Percentiles rank a stretch among this genome's conserved stretches.
These are phyloP conservation scores for Rhododendron williamsianum DNA, from an alignment of 148 eudicot species.

Conservation along the genomic window DNA sequence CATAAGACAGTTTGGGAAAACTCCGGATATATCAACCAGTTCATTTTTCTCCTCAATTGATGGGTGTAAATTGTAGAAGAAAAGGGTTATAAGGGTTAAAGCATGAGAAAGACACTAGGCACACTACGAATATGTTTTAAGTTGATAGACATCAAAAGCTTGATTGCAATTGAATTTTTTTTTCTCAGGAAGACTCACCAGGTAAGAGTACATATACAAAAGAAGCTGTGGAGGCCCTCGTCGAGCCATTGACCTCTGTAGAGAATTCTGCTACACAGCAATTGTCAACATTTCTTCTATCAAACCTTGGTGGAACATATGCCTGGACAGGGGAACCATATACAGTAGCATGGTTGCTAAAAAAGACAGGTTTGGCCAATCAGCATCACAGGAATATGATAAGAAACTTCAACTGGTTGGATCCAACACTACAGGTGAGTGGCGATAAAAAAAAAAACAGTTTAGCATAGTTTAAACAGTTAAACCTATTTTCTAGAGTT, in stretches of 20 bases:
- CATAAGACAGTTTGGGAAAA: not conserved
- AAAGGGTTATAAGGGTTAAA: not conserved
- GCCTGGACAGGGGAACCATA: constrained; percentile 52
- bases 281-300: constrained; percentile 37
- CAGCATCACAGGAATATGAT: constrained; percentile 40
- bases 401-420: constrained; percentile 35
- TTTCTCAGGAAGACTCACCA: constrained; percentile 39
- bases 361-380: constrained; percentile 44
- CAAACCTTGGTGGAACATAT: constrained; percentile 53
- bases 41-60: not conserved
- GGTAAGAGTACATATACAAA: constrained; percentile 23
- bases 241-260: constrained; percentile 31
- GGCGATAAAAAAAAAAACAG: not conserved
- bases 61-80: not conserved
- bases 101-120: not conserved
- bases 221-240: constrained; percentile 32
- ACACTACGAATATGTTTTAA: not conserved
- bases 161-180: not conserved
- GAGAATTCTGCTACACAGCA: constrained; percentile 28
- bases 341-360: constrained; percentile 45
- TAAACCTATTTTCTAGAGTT: not conserved
- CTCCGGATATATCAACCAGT: not conserved
- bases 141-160: not conserved
- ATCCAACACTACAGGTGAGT: constrained; percentile 37
- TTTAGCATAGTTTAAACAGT: not conserved